phyloP scores from a whole-genome alignment of 164 flowering plant species.

The Magnolia officinalis region DNA sequence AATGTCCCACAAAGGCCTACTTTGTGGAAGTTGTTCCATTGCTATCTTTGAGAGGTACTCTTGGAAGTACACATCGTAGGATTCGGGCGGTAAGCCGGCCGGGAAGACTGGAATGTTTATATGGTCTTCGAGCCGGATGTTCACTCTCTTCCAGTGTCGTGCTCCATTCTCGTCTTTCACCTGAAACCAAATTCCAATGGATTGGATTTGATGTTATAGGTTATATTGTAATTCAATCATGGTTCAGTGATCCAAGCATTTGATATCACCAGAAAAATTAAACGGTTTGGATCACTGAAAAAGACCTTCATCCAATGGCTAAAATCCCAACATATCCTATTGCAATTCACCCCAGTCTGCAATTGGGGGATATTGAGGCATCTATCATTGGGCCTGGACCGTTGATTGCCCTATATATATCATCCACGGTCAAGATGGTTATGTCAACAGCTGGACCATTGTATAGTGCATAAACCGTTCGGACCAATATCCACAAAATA shows the following conservation, averaged over 20 bases:
- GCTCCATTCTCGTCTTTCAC: slow-evolving; percentile 39
- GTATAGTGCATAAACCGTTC: too few species aligned
- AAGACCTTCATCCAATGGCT: too few species aligned
- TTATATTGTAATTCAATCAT: background rate
- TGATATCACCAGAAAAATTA: too few species aligned
- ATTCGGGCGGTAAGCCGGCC: slow-evolving; percentile 25
- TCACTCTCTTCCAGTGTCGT: slow-evolving; percentile 52
- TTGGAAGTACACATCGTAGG: slow-evolving; percentile 30
- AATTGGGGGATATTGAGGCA: too few species aligned
- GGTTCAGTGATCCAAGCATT: background rate
- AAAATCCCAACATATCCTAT: too few species aligned
- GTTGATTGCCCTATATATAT: too few species aligned
- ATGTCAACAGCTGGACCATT: too few species aligned
- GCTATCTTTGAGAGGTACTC: slow-evolving; percentile 41
- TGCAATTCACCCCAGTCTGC: too few species aligned
- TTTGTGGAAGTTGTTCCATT: slow-evolving; percentile 33
- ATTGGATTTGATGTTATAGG: background rate
- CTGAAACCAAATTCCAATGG: slow-evolving; percentile 20
- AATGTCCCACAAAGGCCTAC: slow-evolving; percentile 58
- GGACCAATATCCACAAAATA: too few species aligned
- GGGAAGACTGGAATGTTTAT: slow-evolving; percentile 38
- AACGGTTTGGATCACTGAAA: too few species aligned
- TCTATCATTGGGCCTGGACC: too few species aligned
- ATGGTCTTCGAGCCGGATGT: slow-evolving; percentile 48
- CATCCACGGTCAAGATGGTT: too few species aligned